Conservation (phyloP, 192 early-diverging fungal genomes). For the Allomyces macrogynus region DNA sequence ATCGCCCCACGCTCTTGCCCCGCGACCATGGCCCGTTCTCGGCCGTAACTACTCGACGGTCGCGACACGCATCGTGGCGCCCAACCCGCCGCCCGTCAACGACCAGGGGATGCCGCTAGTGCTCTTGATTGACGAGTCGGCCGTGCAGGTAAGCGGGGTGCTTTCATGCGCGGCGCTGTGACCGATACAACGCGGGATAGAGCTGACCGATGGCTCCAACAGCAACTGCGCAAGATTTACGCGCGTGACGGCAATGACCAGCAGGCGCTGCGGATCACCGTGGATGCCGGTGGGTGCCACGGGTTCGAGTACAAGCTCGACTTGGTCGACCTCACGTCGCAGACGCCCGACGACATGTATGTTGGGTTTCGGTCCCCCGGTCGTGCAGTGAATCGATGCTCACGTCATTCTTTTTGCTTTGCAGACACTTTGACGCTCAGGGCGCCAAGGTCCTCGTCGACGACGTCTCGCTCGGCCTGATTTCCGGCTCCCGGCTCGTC, state of each 20-base stretch:
- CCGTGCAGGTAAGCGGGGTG: too few species aligned
- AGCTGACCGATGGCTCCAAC: too few species aligned
- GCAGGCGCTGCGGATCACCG: conserved; percentile 41
- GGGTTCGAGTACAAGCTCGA: conserved; percentile 70
- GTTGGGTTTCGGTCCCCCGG: conserved; percentile 7
- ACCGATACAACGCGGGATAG: too few species aligned
- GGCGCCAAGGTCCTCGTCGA: conserved; percentile 56
- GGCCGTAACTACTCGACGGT: too few species aligned
- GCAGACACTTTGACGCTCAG: conserved; percentile 29
- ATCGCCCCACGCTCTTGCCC: too few species aligned
- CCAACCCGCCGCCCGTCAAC: too few species aligned
- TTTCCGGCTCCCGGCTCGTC: conserved; percentile 54
- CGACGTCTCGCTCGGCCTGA: conserved; percentile 44
- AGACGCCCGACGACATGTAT: conserved; percentile 33
- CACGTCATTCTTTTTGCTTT: too few species aligned
- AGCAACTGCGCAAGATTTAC: conserved; percentile 32
- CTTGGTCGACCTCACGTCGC: conserved; percentile 21
- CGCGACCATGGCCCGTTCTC: too few species aligned
- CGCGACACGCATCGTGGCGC: too few species aligned
- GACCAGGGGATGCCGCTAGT: too few species aligned
- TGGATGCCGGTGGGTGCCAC: conserved; percentile 73
- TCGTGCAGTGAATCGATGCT: conserved; percentile 8
- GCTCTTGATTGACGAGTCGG: too few species aligned
- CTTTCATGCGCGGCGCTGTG: too few species aligned
- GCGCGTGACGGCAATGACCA: conserved; percentile 20